These are phyloP conservation scores for Calcarisporium arbuscula DNA, from an alignment of 2,329 filamentous ascomycete species.

Conservation along the genomic window DNA sequence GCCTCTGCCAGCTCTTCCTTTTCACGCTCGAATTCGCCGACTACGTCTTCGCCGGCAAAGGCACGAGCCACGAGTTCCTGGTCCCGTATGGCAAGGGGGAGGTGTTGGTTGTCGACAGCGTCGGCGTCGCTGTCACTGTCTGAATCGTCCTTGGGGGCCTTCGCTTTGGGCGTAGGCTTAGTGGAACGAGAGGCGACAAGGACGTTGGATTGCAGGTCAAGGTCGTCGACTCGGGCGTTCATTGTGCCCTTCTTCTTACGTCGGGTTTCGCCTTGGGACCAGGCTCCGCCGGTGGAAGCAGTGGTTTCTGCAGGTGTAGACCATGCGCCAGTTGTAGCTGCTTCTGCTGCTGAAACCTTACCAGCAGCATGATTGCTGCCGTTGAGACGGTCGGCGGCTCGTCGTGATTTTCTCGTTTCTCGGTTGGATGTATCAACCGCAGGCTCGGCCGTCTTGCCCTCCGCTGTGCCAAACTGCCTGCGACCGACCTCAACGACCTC, in stretches of 20 bases:
- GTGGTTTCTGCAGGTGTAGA: slow-evolving; percentile 16
- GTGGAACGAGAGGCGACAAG: slow-evolving; percentile 22
- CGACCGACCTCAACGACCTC: slow-evolving; percentile 59
- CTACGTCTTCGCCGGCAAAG: slow-evolving; percentile 85
- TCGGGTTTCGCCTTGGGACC: slow-evolving; percentile 32
- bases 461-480: slow-evolving; percentile 55
- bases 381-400: slow-evolving; percentile 21
- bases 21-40: slow-evolving; percentile 72
- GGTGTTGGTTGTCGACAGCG: slow-evolving; percentile 38
- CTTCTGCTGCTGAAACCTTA: slow-evolving; percentile 12
- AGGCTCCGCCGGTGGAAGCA: slow-evolving; percentile 29
- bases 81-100: slow-evolving; percentile 53
- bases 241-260: slow-evolving; percentile 32
- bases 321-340: slow-evolving; percentile 13
- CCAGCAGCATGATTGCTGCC: slow-evolving; percentile 16
- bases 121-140: slow-evolving; percentile 27
- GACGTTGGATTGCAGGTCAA: slow-evolving; percentile 33
- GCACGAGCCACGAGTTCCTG: slow-evolving; percentile 70
- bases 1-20: slow-evolving; percentile 66
- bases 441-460: slow-evolving; percentile 11
- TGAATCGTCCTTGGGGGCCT: slow-evolving; percentile 10
- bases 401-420: too few species aligned
- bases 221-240: slow-evolving; percentile 24
- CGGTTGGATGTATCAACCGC: slow-evolving; percentile 19
- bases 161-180: slow-evolving; percentile 22